Base-by-base conservation (phyloP, 176 grass and related monocot genomes). In the Panicum miliaceum region DNA sequence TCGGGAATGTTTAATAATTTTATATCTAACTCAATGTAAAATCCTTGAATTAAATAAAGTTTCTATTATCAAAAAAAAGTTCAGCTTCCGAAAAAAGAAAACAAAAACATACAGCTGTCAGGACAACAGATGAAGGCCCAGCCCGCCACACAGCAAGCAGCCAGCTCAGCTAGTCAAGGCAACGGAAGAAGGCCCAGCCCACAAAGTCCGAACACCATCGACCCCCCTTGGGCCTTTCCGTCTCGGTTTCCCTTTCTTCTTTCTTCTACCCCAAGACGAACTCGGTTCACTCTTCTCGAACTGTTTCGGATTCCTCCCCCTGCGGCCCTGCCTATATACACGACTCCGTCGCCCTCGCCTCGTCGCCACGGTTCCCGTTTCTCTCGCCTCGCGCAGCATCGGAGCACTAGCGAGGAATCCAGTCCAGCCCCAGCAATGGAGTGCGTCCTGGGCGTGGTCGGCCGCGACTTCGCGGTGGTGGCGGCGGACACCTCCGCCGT, bases 401-500 rank as follows among this genome's bases (percentile, higher is more conserved):
- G 25, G 70, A 51, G 43, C 13, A 18, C 70, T 32, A 50, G 70
- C 43, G 43, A 32, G 25, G 15, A 51, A 51, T 19, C 70, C 7
- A 73, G 25, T 19, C 45, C 25, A 71, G 42, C 26, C 43, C 13
- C 48, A 10, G 80, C 43, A 81, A 98, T 98, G 96, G 96, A 98
- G 93, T 94, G 93, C 81, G 91, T 94, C 2, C 67, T 99, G 38
- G 96, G 96, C 9, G 67, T 99, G 8, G 96, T 96, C 0, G 96
- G 96, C 56, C 90, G 92, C 45, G 93, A 86, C 51, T 99, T 99
- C 68, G 96, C 93, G 45, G 57, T 99, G 59, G 89, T 99, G 75
- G 96, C 78, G 68, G 93, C 96, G 19, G 96, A 99, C 84, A 92
- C 87, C 6, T 99, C 93, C 20, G 96, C 96, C 1, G 96, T 99